Conservation (phyloP, 805 yeast species). For the Yarrowia sp. region DNA sequence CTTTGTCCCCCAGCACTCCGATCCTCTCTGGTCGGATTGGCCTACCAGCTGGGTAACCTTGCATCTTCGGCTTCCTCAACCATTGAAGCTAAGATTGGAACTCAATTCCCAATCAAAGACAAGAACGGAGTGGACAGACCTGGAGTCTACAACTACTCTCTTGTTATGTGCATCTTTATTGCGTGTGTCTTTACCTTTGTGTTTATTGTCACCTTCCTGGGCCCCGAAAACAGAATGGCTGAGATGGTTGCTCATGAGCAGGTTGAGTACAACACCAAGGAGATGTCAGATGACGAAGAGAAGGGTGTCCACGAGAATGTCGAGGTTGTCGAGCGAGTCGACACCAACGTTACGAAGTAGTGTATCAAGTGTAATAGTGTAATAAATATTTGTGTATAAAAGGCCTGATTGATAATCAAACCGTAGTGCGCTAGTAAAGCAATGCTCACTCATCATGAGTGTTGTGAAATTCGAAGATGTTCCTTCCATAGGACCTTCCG, state of each 20-base stretch:
- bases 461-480: too few relatives aligned
- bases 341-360: constrained; percentile 9
- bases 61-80: constrained; percentile 24
- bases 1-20: constrained; percentile 61
- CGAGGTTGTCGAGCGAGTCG: constrained; percentile 4
- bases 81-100: constrained; percentile 11
- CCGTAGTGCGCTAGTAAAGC: too few relatives aligned
- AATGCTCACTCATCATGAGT: too few relatives aligned
- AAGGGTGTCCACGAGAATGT: constrained; percentile 7
- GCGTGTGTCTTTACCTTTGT: constrained; percentile 14
- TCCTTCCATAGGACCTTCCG: too few relatives aligned
- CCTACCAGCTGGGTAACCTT: constrained; percentile 29
- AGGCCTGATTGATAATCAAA: too few relatives aligned
- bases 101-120: constrained; percentile 11
- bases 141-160: constrained; percentile 13
- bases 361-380: too few relatives aligned
- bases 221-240: constrained; percentile 24
- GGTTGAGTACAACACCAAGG: constrained; percentile 6
- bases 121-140: constrained; percentile 9
- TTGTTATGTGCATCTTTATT: constrained; percentile 21
- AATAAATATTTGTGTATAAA: too few relatives aligned
- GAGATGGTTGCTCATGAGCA: constrained; percentile 29
- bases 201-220: constrained; percentile 2
- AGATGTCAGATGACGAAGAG: constrained; percentile 5
- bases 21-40: constrained; percentile 12